Evolutionary conservation across 1,284 basidiomycete species (phyloP).

Genomic region (Bondarzewia mesenterica): DNA sequence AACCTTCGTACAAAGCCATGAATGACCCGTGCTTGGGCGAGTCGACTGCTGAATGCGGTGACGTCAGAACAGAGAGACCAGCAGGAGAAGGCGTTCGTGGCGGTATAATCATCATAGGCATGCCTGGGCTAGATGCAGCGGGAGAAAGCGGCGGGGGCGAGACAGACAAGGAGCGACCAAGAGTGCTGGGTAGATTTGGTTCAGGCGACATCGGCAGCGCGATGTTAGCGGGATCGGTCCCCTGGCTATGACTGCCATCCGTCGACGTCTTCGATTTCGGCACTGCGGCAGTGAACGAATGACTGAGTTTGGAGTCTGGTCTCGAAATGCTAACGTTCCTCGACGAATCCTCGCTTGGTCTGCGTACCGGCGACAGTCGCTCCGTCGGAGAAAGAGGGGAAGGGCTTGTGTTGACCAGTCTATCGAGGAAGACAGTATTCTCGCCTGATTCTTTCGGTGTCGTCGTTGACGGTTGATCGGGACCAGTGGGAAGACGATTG

Average conservation of each 20-base stretch:
- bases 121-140: conserved; percentile 6
- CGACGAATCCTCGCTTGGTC: conserved; percentile 17
- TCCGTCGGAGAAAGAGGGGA: conserved; percentile 7
- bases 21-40: conserved; percentile 6
- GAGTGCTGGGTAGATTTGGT: not conserved
- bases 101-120: conserved; percentile 8
- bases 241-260: conserved; percentile 15
- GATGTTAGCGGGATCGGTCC: not conserved
- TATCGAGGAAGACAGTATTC: conserved; percentile 7
- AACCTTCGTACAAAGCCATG: conserved; percentile 7
- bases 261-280: conserved; percentile 14
- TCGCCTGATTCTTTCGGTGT: conserved; percentile 8
- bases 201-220: not conserved
- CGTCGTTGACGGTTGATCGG: no score
- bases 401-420: conserved; percentile 16
- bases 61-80: conserved; percentile 32
- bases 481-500: not conserved
- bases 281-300: conserved; percentile 10
- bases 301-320: conserved; percentile 28
- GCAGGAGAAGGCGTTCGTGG: conserved; percentile 22
- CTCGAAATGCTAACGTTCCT: conserved; percentile 14
- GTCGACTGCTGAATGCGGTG: conserved; percentile 28
- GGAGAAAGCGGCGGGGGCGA: conserved; percentile 2
- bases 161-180: not conserved
- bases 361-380: conserved; percentile 3